Evolutionary conservation across 108 stramenopile species (phyloP).

Genomic region (Skeletonema costatum): DNA sequence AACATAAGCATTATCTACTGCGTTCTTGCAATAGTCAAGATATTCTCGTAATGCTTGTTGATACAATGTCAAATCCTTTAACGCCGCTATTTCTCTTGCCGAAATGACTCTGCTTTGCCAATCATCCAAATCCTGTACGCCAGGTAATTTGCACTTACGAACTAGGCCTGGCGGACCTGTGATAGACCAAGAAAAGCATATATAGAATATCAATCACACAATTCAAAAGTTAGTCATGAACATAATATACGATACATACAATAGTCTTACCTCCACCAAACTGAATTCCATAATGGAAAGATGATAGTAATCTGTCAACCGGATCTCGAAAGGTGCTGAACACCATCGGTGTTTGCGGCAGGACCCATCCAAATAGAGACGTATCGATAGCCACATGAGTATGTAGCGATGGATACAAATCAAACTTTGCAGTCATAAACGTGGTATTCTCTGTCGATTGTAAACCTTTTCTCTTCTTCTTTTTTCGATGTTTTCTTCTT

Average conservation of each 20-base stretch:
- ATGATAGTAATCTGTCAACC: slow-evolving; percentile 16
- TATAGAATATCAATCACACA: too few relatives aligned
- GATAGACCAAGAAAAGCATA: too few relatives aligned
- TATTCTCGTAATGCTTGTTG: slow-evolving; percentile 19
- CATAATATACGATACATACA: too few relatives aligned
- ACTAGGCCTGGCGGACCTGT: slow-evolving; percentile 12
- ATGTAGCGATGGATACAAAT: slow-evolving; percentile 8
- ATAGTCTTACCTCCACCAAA: slow-evolving; percentile 11
- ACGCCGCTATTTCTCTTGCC: slow-evolving; percentile 1
- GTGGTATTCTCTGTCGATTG: not conserved
- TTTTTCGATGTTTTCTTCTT: not conserved
- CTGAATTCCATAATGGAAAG: slow-evolving; percentile 29
- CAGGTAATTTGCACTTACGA: slow-evolving; percentile 16
- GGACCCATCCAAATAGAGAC: slow-evolving; percentile 27
- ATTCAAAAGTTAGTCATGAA: too few relatives aligned
- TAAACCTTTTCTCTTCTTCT: not conserved
- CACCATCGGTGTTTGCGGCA: slow-evolving; percentile 19
- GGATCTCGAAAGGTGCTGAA: slow-evolving; percentile 33
- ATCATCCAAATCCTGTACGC: not conserved
- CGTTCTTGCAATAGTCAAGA: not conserved
- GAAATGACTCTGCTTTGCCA: slow-evolving; percentile 16
- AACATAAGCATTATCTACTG: slow-evolving; percentile 33
- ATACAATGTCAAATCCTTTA: slow-evolving; percentile 22
- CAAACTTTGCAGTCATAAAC: not conserved
- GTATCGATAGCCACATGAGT: slow-evolving; percentile 30